phyloP scores from a whole-genome alignment of 495 filamentous ascomycete genomes.

The Podospora comata region DNA sequence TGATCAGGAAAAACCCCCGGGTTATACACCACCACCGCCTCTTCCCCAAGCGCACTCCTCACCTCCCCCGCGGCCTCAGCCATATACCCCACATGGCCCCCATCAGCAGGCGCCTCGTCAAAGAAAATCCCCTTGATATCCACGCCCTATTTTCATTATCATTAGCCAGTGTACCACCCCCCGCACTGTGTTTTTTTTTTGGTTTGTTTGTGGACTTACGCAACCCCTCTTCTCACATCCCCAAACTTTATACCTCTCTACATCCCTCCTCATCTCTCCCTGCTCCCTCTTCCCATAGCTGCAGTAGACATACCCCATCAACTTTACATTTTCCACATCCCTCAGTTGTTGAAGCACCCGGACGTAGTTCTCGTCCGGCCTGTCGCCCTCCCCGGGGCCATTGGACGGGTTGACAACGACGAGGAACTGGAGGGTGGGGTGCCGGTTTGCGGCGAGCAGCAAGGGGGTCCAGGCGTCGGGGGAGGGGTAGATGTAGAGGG shows the following conservation, averaged over 20 bases:
- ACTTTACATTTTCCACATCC: slow-evolving; percentile 45
- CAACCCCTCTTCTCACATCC: neutral
- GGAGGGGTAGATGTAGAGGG: slow-evolving; percentile 55
- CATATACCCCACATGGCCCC: slow-evolving; percentile 20
- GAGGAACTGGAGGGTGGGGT: slow-evolving; percentile 50
- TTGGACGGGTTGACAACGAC: slow-evolving; percentile 56
- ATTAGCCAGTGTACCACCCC: neutral
- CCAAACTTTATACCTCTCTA: slow-evolving; percentile 20
- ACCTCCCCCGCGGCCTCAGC: slow-evolving; percentile 1
- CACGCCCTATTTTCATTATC: neutral
- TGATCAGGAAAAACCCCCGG: slow-evolving; percentile 28
- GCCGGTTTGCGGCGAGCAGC: slow-evolving; percentile 36
- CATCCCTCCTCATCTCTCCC: slow-evolving; percentile 40
- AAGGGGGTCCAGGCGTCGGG: slow-evolving; percentile 51
- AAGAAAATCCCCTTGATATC: slow-evolving; percentile 26
- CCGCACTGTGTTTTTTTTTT: no score
- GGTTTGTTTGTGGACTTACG: neutral
- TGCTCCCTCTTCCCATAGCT: slow-evolving; percentile 47
- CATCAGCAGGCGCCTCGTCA: slow-evolving; percentile 21
- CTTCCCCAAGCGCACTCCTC: neutral
- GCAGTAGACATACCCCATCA: slow-evolving; percentile 56
- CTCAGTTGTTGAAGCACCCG: slow-evolving; percentile 46
- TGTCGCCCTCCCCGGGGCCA: slow-evolving; percentile 46
- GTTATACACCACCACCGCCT: slow-evolving; percentile 26
- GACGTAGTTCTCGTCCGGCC: slow-evolving; percentile 53